Evolutionary conservation across 1,284 basidiomycete species (phyloP), one percentile per base, ranked within the genome.

Genomic region (Sporisorium sorghi): DNA sequence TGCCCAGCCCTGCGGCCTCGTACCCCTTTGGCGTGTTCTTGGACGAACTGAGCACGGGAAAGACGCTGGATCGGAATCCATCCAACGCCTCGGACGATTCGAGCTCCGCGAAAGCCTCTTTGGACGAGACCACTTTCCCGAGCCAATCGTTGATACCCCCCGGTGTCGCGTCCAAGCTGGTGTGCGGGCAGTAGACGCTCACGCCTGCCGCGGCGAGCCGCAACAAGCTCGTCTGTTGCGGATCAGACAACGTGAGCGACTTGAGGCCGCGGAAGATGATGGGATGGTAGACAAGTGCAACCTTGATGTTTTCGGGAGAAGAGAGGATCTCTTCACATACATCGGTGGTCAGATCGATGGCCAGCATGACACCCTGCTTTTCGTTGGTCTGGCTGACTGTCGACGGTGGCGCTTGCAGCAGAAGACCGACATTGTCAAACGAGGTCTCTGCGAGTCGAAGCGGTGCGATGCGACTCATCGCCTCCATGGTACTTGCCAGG

Each of bases 181-280:
- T 93, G 85, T 97, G 95, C 0, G 94, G 94, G 39, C 88, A 88
- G 86, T 93, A 97, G 3, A 97, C 88, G 15, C 91, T 92, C 62
- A 97, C 90, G 0, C 94, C 94, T 5, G 89, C 87, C 0, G 92
- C 90, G 0, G 90, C 90, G 62, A 93, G 91, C 58, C 88, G 88
- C 17, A 98, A 88, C 23, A 98, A 87, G 11, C 90, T 91, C 0
- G 89, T 85, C 86, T 97, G 94, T 14, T 97, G 87, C 0, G 93
- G 89, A 77, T 91, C 91, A 37, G 88, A 83, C 52, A 94, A 87
- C 0, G 92, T 96, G 63, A 98, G 68, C 26, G 92, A 89, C 56
- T 91, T 88, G 65, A 96, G 87, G 3, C 90, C 90, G 37, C 88
- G 88, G 87, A 97, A 97, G 78, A 98, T 93, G 37, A 93, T 89